Percentiles rank a stretch among this genome's conserved stretches.
Evolutionary conservation across 1,284 basidiomycete species (phyloP).

Genomic region (Leccinum solheimii): DNA sequence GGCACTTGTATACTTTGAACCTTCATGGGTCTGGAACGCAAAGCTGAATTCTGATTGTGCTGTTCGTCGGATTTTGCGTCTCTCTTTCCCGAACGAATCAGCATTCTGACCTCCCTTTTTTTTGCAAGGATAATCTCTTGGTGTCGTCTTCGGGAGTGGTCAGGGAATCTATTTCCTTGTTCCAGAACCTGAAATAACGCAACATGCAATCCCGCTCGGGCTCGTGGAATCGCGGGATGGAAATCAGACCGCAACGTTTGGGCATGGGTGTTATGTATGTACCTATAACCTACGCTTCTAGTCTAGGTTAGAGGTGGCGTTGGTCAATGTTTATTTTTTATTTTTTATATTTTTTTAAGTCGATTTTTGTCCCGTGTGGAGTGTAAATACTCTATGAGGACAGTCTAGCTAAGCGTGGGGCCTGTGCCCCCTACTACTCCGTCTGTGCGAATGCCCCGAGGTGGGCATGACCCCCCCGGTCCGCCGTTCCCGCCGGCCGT

Average conservation of each 20-base stretch:
- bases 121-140: slow-evolving; percentile 11
- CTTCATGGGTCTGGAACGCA: slow-evolving; percentile 10
- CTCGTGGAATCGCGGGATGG: not conserved
- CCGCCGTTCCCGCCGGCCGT: too few species aligned
- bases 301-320: too few species aligned
- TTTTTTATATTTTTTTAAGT: too few species aligned
- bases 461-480: too few species aligned
- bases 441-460: too few species aligned
- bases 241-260: not conserved
- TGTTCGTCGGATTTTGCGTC: slow-evolving; percentile 3
- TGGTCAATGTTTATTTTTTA: not conserved
- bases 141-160: slow-evolving; percentile 8
- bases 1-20: slow-evolving; percentile 17
- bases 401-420: too few species aligned
- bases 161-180: slow-evolving; percentile 13
- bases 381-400: too few species aligned
- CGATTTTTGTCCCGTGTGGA: too few species aligned
- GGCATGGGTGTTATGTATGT: too few species aligned
- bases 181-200: not conserved
- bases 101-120: not conserved
- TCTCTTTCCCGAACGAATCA: not conserved
- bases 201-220: not conserved
- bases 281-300: too few species aligned
- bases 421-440: too few species aligned
- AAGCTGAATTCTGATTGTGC: slow-evolving; percentile 8